Base-by-base conservation (phyloP, 73 alveolate species). In the Stentor roeselii region DNA sequence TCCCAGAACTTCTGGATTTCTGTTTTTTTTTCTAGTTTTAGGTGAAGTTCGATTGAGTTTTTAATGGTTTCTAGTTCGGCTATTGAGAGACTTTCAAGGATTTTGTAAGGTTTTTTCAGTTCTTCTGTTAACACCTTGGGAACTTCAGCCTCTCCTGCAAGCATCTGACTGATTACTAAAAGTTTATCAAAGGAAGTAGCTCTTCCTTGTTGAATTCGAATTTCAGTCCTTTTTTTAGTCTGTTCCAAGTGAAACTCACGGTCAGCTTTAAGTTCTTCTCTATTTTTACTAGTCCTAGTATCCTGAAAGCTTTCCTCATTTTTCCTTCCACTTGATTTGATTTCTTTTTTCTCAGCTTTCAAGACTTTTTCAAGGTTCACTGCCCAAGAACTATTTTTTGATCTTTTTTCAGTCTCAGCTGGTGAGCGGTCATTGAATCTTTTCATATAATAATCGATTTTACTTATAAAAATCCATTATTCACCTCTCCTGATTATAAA, bases 161-260 rank as follows among this genome's bases (percentile, higher is more conserved):
- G 84, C 1, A 88, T 88, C 21, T 78, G 75, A 67, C 78, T 83
- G 31, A 88, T 80, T 75, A 82, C 59, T 6, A 83, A 78, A 67
- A 88, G 75, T 58, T 83, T 83, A 84, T 88, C 93, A 76, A 88
- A 76, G 3, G 90, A 75, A 30, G 82, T 82, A 38, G 77, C 93
- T 50, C 90, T 83, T 34, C 88, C 88, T 76, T 88, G 78, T 74
- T 84, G 37, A 3, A 88, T 83, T 75, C 93, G 78, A 3, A 88
- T 78, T 32, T 83, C 78, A 30, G 93, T 83, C 76, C 93, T 83
- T 3, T 80, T 32, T 35, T 85, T 84, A 42, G 88, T 90, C 3
- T 82, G 86, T 27, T 88, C 82, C 60, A 78, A 88, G 84, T 82
- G 88, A 41, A 88, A 88, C 2, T 80, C 83, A 38, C 80, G 85